phyloP scores from a whole-genome alignment of 2,329 filamentous ascomycete genomes.

The Neonectria sp. region DNA sequence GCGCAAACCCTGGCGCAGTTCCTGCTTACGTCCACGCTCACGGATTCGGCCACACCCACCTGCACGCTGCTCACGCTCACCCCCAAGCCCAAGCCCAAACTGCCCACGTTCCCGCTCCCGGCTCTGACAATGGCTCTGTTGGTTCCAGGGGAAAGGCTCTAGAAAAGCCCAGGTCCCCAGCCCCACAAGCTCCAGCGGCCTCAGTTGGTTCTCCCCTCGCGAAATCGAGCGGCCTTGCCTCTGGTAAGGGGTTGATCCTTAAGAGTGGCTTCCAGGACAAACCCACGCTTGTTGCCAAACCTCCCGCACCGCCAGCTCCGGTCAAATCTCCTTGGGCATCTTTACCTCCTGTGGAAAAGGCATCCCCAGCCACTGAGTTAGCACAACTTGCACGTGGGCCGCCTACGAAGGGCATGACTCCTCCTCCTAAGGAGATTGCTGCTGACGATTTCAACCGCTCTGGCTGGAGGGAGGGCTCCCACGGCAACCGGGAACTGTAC shows the following conservation, averaged over 20 bases:
- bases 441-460: constrained; percentile 93
- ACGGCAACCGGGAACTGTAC: constrained; percentile 82
- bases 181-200: constrained; percentile 57
- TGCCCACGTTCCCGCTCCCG: constrained; percentile 36
- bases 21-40: not conserved
- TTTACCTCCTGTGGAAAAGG: constrained; percentile 87
- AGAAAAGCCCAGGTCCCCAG: constrained; percentile 64
- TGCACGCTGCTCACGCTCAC: not conserved
- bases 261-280: constrained; percentile 78
- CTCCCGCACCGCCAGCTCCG: constrained; percentile 75
- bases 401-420: constrained; percentile 67
- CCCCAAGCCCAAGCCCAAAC: not conserved
- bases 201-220: constrained; percentile 57
- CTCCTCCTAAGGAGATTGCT: constrained; percentile 83
- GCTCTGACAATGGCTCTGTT: constrained; percentile 46
- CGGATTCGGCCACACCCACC: constrained; percentile 1
- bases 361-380: constrained; percentile 77
- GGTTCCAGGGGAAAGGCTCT: constrained; percentile 39
- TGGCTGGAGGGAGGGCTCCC: constrained; percentile 81
- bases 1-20: not conserved
- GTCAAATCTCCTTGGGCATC: constrained; percentile 94
- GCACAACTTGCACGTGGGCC: constrained; percentile 61
- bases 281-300: constrained; percentile 81
- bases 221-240: constrained; percentile 63
- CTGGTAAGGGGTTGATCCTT: constrained; percentile 74